phyloP scores from a whole-genome alignment of 1,284 basidiomycete genomes.

The Earliella scabrosa region DNA sequence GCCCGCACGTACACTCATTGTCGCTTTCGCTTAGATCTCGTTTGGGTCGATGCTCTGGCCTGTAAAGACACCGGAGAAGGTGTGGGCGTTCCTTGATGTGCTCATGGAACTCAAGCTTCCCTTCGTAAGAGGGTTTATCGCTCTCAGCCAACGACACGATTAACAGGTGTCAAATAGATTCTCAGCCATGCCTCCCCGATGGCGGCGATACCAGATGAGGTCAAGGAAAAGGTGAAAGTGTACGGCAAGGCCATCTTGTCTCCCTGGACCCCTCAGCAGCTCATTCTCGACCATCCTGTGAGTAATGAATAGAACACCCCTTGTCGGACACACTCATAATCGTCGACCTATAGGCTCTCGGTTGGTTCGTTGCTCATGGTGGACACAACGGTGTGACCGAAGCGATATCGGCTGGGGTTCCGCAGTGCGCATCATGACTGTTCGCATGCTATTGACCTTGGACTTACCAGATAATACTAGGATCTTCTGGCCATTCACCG shows the following conservation, averaged over 20 bases:
- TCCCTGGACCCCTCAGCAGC: conserved; percentile 30
- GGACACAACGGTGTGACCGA: conserved; percentile 30
- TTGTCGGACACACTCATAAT: not conserved
- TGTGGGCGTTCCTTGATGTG: conserved; percentile 15
- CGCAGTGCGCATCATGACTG: no score
- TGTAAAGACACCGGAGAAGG: not conserved
- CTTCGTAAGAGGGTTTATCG: conserved; percentile 2
- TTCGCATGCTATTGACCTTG: no score
- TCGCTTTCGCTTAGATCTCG: conserved; percentile 8
- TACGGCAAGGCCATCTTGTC: conserved; percentile 26
- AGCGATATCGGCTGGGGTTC: conserved; percentile 20
- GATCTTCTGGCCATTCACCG: conserved; percentile 32
- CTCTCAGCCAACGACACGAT: not conserved
- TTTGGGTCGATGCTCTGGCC: conserved; percentile 25
- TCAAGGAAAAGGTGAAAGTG: conserved; percentile 21
- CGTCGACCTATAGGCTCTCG: conserved; percentile 14
- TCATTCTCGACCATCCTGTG: conserved; percentile 27
- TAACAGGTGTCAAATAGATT: conserved; percentile 15
- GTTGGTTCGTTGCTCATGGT: conserved; percentile 28
- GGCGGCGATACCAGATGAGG: conserved; percentile 17
- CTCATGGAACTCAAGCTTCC: conserved; percentile 20
- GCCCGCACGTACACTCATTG: no score
- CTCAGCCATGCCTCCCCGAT: conserved; percentile 27
- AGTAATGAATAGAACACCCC: conserved; percentile 16
- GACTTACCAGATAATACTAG: no score